Percentiles rank a stretch among this genome's conserved stretches.
Evolutionary conservation across 1,284 basidiomycete genomes (phyloP).

Genomic region (Puccinia horiana): DNA sequence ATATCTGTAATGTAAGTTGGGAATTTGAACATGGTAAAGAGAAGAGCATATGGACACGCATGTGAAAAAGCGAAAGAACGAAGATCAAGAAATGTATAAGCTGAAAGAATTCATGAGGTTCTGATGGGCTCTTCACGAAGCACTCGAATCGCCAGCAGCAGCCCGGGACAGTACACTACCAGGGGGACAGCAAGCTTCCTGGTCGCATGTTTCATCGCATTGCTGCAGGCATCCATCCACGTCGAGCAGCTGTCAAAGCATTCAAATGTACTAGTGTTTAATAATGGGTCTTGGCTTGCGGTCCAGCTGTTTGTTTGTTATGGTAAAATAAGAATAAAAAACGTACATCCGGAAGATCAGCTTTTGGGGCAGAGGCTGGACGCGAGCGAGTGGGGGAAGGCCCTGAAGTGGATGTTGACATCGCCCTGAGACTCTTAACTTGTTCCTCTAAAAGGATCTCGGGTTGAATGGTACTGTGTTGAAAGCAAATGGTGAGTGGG

Average conservation of each 20-base stretch:
- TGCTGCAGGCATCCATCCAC: slow-evolving; percentile 41
- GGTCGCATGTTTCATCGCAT: slow-evolving; percentile 47
- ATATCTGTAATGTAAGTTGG: neutral
- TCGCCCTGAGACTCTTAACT: slow-evolving; percentile 10
- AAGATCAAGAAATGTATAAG: neutral
- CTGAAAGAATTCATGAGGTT: neutral
- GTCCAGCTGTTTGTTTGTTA: too few relatives aligned
- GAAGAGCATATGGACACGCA: neutral
- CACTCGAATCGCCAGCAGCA: neutral
- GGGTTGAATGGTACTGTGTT: slow-evolving; percentile 56
- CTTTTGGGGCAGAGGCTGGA: neutral
- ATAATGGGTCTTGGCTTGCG: neutral
- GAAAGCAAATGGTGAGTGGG: neutral
- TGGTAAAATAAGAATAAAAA: too few relatives aligned
- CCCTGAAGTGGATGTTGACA: neutral
- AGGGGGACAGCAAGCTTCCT: slow-evolving; percentile 47
- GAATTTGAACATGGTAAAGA: neutral
- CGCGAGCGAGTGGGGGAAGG: slow-evolving; percentile 21
- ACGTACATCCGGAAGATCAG: neutral
- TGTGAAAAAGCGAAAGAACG: neutral
- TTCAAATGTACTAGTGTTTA: neutral
- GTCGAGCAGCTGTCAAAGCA: slow-evolving; percentile 19
- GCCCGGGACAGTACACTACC: slow-evolving; percentile 4
- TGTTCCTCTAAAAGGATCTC: slow-evolving; percentile 53
- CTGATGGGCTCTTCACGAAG: neutral